A percentile compares a stretch with the other conserved stretches of the same genome.
Evolutionary conservation across 2,329 filamentous ascomycete genomes (phyloP).

Genomic region (Aurifilum marmelostoma): DNA sequence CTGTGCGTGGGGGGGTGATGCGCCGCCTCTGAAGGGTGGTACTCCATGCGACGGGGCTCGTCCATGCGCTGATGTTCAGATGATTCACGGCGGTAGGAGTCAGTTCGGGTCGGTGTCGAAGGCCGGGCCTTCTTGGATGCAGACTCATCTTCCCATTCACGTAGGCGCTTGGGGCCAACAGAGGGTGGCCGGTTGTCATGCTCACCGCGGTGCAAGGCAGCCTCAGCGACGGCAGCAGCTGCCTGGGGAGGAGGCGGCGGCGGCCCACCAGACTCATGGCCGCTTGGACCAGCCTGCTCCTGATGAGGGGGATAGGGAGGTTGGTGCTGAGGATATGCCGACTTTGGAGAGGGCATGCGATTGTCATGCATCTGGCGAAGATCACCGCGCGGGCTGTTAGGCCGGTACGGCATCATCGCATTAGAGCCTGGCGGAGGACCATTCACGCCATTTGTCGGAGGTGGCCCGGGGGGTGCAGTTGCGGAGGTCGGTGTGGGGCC

Average conservation of each 20-base stretch:
- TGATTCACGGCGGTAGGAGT: conserved; percentile 75
- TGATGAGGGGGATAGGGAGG: conserved; percentile 71
- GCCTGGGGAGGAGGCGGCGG: conserved; percentile 60
- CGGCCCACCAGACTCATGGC: conserved; percentile 68
- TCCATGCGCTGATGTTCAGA: conserved; percentile 71
- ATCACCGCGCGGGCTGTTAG: conserved; percentile 71
- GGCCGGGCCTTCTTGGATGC: conserved; percentile 80
- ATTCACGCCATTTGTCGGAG: conserved; percentile 42
- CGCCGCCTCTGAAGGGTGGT: conserved; percentile 90
- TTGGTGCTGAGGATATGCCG: conserved; percentile 79
- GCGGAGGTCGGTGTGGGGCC: conserved; percentile 53
- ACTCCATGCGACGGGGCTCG: conserved; percentile 67
- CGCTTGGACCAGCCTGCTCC: conserved; percentile 66
- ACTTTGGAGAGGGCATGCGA: conserved; percentile 88
- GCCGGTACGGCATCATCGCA: conserved; percentile 72
- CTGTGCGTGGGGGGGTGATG: conserved; percentile 74
- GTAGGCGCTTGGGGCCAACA: conserved; percentile 78
- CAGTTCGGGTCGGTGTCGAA: conserved; percentile 70
- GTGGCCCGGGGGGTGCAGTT: conserved; percentile 41
- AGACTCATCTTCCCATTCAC: conserved; percentile 90
- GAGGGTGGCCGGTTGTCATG: conserved; percentile 78
- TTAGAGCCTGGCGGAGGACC: conserved; percentile 52
- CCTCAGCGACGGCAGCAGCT: conserved; percentile 63
- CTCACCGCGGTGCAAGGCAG: conserved; percentile 42
- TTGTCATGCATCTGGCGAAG: conserved; percentile 80